Base-by-base conservation (phyloP, 345 rosid genomes). In the Xanthoceras sorbifolium region DNA sequence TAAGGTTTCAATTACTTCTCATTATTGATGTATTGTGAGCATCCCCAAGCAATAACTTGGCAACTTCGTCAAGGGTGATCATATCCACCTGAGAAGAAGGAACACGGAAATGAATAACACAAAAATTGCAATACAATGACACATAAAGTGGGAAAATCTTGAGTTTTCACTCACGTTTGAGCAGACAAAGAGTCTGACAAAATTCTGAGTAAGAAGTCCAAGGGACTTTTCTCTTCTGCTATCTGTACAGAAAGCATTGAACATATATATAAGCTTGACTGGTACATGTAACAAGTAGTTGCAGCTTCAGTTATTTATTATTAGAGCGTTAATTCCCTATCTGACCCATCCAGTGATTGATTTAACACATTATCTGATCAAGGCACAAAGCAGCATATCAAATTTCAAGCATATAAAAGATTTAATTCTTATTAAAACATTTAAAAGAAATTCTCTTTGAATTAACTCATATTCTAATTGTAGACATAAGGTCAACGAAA, bases 51-150 rank as follows among this genome's bases (percentile, higher is more conserved):
- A 94, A 84, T 71, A 86, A 80, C 75, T 68, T 82, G 34, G 98
- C 98, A 75, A 93, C 94, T 77, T 86, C 93, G 69, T 94, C 98
- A 76, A 92, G 98, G 29, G 97, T 87, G 84, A 89, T 89, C 80
- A 92, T 70, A 63, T 82, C 84, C 70, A 78, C 84, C 98, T 94
- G 84, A 77, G 77, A 65, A 74, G 5, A 42, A 75, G 70, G 20
- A 76, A 61, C 22, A 64, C 34, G n/a, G n/a, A 46, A 34, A n/a
- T 25, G 74, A 59, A 48, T 20, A 77, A 76, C 34, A 64, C 25
- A 61, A 63, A 9, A 4, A 40, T 29, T 1, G 6, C 20, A 23
- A 66, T 42, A 28, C 29, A 64, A n/a, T n/a, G n/a, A n/a, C n/a
- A n/a, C n/a, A n/a, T n/a, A n/a, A n/a, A n/a, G n/a, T n/a, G n/a